Percentiles rank a stretch among this genome's conserved stretches.
phyloP scores from a whole-genome alignment of 83 land plant species.

The Diphasiastrum complanatum region DNA sequence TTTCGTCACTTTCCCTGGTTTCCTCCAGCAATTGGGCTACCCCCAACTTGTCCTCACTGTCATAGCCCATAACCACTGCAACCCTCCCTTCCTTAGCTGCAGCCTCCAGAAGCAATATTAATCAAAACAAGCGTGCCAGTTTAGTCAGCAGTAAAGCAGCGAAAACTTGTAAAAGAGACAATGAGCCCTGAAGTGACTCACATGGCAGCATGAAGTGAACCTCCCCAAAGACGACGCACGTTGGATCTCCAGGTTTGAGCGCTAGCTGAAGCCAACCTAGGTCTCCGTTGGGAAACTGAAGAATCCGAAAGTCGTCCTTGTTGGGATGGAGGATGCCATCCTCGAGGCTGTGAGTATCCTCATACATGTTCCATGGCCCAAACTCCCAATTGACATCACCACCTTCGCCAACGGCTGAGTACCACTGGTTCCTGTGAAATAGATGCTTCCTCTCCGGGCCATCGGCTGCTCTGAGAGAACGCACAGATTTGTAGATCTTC shows the following conservation, averaged over 20 bases:
- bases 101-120: background rate
- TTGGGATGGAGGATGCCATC: slow-evolving; percentile 42
- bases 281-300: slow-evolving; percentile 38
- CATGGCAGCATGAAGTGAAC: slow-evolving; percentile 35
- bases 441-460: too few species aligned
- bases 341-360: slow-evolving; percentile 27
- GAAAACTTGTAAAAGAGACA: background rate
- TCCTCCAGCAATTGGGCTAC: slow-evolving; percentile 42
- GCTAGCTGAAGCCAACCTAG: slow-evolving; percentile 45
- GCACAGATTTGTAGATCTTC: slow-evolving; percentile 36
- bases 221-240: slow-evolving; percentile 39
- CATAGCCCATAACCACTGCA: slow-evolving; percentile 38
- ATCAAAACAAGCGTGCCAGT: too few species aligned
- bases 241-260: slow-evolving; percentile 35
- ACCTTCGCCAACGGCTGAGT: slow-evolving; percentile 31
- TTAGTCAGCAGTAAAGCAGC: too few species aligned
- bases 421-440: slow-evolving; percentile 46
- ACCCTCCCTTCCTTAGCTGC: slow-evolving; percentile 30
- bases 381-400: slow-evolving; percentile 35
- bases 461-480: slow-evolving; percentile 41
- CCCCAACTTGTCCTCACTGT: slow-evolving; percentile 25
- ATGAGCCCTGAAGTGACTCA: slow-evolving; percentile 14
- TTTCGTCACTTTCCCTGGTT: slow-evolving; percentile 26
- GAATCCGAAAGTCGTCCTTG: slow-evolving; percentile 33
- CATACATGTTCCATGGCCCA: slow-evolving; percentile 43